A percentile compares a stretch with the other conserved stretches of the same genome.
Evolutionary conservation across 2,329 filamentous ascomycete genomes (phyloP).

Genomic region (Tolypocladium amazonense): DNA sequence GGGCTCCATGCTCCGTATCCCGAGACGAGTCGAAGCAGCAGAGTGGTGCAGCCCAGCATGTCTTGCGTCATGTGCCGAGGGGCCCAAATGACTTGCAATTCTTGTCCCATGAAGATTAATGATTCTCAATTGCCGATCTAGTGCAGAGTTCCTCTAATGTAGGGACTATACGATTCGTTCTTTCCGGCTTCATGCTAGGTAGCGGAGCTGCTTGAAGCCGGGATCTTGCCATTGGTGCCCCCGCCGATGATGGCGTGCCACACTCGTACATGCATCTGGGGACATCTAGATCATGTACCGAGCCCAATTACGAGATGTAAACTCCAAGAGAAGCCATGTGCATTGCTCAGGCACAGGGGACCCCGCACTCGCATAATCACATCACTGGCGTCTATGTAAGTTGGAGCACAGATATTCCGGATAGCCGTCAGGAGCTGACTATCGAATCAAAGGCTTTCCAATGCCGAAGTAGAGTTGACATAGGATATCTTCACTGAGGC

Average conservation of each 20-base stretch:
- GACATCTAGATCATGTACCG: neutral
- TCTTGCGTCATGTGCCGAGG: neutral
- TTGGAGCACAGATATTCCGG: too few species aligned
- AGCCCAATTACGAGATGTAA: neutral
- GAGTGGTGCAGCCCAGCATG: neutral
- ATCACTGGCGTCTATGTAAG: too few species aligned
- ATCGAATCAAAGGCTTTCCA: too few species aligned
- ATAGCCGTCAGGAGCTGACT: neutral
- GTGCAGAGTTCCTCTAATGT: too few species aligned
- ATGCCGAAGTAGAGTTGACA: too few species aligned
- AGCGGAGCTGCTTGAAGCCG: neutral
- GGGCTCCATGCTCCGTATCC: neutral
- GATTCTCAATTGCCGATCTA: neutral
- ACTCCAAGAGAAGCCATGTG: neutral
- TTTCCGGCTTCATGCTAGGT: neutral
- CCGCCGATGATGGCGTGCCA: neutral
- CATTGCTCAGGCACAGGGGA: neutral
- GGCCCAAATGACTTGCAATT: neutral
- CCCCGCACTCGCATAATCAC: too few species aligned
- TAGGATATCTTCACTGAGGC: too few species aligned
- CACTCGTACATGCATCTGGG: neutral
- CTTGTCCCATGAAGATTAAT: neutral
- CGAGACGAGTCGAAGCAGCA: neutral
- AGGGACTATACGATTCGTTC: too few species aligned
- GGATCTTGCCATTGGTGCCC: neutral